These are phyloP conservation scores for Excoecaria agallocha DNA, from an alignment of 345 rosid genomes.

Conservation along the genomic window DNA sequence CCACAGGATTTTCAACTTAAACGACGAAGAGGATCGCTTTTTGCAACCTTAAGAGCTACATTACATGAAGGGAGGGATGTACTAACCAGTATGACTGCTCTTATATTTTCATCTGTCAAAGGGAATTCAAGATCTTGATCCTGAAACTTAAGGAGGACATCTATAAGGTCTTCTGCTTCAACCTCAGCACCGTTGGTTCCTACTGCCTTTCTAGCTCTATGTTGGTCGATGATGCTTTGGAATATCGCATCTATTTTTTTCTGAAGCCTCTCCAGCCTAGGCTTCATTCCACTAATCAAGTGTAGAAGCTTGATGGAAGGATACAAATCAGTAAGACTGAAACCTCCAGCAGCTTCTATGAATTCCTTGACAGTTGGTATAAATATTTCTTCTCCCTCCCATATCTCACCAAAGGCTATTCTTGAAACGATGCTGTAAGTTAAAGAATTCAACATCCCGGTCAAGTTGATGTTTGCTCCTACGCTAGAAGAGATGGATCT, in stretches of 20 bases:
- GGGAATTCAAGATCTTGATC: constrained; percentile 3
- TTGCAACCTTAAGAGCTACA: background rate
- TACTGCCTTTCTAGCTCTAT: constrained; percentile 2
- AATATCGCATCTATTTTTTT: background rate
- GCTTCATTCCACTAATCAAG: background rate
- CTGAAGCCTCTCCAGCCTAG: background rate
- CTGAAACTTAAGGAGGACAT: constrained; percentile 8
- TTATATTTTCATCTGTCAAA: constrained; percentile 4
- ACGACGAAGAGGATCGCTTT: background rate
- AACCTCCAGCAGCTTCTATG: background rate
- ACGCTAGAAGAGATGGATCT: background rate
- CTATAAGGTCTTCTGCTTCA: constrained; percentile 2
- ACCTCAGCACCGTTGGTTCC: background rate
- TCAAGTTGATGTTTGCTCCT: constrained; percentile 6
- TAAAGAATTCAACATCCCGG: background rate
- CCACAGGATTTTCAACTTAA: background rate
- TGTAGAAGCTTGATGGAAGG: constrained; percentile 2
- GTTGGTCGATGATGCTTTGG: background rate
- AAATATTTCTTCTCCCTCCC: constrained; percentile 6
- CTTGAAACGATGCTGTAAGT: constrained; percentile 1
- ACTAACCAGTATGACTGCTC: constrained; percentile 9
- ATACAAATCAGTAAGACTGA: constrained; percentile 1
- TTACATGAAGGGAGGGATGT: background rate
- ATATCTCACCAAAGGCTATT: background rate
- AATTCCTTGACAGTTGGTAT: background rate